These are phyloP conservation scores for Comarum palustre DNA, from an alignment of 306 rosid genomes.

Conservation along the genomic window DNA sequence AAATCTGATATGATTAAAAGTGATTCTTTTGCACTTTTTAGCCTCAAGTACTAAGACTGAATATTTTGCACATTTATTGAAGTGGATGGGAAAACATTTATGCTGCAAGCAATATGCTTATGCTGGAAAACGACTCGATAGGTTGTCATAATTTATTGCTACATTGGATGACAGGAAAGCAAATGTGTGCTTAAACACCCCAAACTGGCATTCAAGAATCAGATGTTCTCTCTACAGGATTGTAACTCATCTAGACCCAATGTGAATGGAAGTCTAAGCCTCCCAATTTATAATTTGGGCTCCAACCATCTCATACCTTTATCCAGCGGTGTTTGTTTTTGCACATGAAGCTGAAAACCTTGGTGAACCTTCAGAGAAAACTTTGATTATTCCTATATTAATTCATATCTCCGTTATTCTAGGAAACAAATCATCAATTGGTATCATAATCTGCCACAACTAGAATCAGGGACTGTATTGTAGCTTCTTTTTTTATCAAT, in stretches of 20 bases:
- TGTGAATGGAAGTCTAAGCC: constrained; percentile 48
- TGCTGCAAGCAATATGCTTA: constrained; percentile 3
- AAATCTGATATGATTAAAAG: neutral
- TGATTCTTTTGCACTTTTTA: neutral
- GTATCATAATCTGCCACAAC: neutral
- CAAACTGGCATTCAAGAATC: constrained; percentile 59
- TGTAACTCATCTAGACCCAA: constrained; percentile 52
- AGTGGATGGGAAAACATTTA: neutral
- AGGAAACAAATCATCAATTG: neutral
- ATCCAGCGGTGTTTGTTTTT: constrained; percentile 44
- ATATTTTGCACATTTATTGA: neutral
- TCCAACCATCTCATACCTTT: constrained; percentile 34
- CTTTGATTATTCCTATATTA: constrained; percentile 28
- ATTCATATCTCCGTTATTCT: neutral
- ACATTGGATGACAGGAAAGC: constrained; percentile 71
- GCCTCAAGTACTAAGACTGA: neutral
- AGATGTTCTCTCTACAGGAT: constrained; percentile 49
- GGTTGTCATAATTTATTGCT: constrained; percentile 51
- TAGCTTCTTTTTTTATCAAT: constrained; percentile 2
- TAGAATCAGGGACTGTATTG: neutral
- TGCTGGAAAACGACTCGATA: constrained; percentile 25
- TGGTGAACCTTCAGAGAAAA: constrained; percentile 57
- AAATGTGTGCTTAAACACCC: constrained; percentile 69
- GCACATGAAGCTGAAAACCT: constrained; percentile 55
- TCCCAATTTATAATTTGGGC: constrained; percentile 39